Evolutionary conservation across 495 filamentous ascomycete species (phyloP), one percentile per base, ranked within the genome.

Genomic region (Friedmanniomyces endolithicus): DNA sequence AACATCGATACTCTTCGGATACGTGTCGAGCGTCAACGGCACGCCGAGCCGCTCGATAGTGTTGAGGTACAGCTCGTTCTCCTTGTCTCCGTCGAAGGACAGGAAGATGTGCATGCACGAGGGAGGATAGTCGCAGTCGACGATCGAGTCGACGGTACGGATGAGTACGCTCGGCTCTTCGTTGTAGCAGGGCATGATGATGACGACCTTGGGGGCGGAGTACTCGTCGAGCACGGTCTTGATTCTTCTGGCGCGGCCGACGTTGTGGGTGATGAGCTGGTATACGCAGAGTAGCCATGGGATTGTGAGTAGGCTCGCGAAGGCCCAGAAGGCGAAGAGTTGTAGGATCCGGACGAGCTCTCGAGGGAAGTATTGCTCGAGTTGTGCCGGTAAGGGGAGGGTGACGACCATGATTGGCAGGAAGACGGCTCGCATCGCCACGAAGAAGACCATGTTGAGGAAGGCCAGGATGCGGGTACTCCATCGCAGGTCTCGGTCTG

Each of bases 271-370:
- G 47, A 95, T 82, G 14, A 95, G 78, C 59, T 89, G 81, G 65
- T 92, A 94, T 43, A 96, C 78, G 67, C 90, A 96, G 62, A 95
- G 86, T 3, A 95, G 76, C 89, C 90, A 97, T 1, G 92, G 92
- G 8, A 95, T 74, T 1, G 83, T 85, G 31, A 98, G 70, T 12
- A 97, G 78, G 48, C 75, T 80, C 0, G 90, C 82, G 62, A 98
- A 98, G n/a, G 86, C 78, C 81, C 86, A 95, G 65, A 98, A 96
- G 3, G 89, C 90, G 60, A 96, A 96, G 88, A 88, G 94, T 65
- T 96, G 92, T 17, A 97, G 76, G 46, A 85, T 73, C 19, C 58
- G 65, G 37, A 89, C 83, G 72, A 92, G 75, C 1, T 57, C 23
- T 6, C 62, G 23, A 0, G 92, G 90, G 68, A 90, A 89, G 55